Evolutionary conservation across 1,284 basidiomycete genomes (phyloP).

Genomic region (Puccinia horiana): DNA sequence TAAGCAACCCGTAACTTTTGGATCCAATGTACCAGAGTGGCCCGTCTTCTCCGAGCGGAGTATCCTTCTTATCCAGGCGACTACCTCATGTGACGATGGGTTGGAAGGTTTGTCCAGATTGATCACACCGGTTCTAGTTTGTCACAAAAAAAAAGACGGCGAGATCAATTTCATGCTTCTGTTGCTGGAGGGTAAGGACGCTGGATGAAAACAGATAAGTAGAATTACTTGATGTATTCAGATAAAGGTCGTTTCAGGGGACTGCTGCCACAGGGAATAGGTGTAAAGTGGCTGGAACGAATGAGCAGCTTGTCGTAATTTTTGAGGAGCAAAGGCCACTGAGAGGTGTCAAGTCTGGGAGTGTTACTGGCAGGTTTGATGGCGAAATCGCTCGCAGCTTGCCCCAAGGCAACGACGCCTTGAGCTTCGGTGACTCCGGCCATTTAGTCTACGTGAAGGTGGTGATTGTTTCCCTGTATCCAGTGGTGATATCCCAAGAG

Average conservation of each 20-base stretch:
- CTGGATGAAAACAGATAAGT: background rate
- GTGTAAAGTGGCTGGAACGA: conserved; percentile 89
- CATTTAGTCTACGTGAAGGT: background rate
- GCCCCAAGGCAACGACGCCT: conserved; percentile 47
- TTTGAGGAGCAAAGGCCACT: conserved; percentile 97
- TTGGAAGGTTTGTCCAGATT: conserved; percentile 99
- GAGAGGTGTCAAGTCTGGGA: conserved; percentile 72
- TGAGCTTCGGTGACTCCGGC: conserved; percentile 39
- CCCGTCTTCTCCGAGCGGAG: conserved; percentile 96
- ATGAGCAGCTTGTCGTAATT: conserved; percentile 83
- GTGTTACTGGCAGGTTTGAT: conserved; percentile 60
- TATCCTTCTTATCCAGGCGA: conserved; percentile 96
- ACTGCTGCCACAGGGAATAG: conserved; percentile 69
- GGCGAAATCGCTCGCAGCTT: conserved; percentile 58
- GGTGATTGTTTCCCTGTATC: background rate
- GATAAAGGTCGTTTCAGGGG: conserved; percentile 39
- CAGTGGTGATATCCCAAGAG: too few relatives aligned
- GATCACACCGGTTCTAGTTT: conserved; percentile 84
- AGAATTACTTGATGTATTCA: conserved; percentile 45
- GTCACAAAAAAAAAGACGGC: conserved; percentile 64
- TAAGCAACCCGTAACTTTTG: conserved; percentile 97
- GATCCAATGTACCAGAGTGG: conserved; percentile 95
- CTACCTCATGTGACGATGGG: conserved; percentile 99
- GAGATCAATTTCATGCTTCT: conserved; percentile 65
- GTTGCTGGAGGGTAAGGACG: conserved; percentile 74